Conservation (phyloP, 208 protist genomes). For the Entamoeba histolytica region DNA sequence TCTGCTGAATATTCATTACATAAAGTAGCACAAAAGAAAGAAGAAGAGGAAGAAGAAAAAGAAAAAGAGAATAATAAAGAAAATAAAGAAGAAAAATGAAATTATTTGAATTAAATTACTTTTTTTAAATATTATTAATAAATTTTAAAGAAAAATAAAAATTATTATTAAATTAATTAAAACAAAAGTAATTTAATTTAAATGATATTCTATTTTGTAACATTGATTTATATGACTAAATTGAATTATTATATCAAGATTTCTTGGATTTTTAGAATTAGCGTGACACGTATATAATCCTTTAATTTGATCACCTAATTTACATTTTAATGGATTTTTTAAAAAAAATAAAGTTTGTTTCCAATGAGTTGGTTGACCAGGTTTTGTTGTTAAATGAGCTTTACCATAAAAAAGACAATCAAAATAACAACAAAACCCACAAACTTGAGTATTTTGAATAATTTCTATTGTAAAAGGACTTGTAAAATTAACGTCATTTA, state of each 20-base stretch:
- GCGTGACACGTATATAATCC: not conserved
- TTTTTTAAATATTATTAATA: no score
- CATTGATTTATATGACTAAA: no score
- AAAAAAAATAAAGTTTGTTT: slow-evolving; percentile 85
- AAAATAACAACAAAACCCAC: not conserved
- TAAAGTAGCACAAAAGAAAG: not conserved
- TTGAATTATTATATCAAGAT: not conserved
- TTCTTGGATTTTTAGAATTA: not conserved
- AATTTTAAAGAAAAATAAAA: no score
- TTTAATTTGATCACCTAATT: not conserved
- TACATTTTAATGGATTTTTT: slow-evolving; percentile 8
- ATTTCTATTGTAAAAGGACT: not conserved
- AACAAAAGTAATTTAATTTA: no score
- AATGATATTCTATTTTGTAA: no score
- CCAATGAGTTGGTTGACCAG: slow-evolving; percentile 61
- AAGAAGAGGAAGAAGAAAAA: not conserved
- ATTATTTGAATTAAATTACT: no score
- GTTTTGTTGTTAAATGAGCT: slow-evolving; percentile 39
- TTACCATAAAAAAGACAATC: slow-evolving; percentile 12
- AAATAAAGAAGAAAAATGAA: not conserved
- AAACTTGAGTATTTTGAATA: not conserved
- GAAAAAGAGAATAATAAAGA: not conserved
- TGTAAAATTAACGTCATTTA: not conserved
- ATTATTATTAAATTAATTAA: no score
- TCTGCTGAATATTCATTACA: not conserved